Conservation (phyloP, 345 rosid genomes). For the Acer negundo region DNA sequence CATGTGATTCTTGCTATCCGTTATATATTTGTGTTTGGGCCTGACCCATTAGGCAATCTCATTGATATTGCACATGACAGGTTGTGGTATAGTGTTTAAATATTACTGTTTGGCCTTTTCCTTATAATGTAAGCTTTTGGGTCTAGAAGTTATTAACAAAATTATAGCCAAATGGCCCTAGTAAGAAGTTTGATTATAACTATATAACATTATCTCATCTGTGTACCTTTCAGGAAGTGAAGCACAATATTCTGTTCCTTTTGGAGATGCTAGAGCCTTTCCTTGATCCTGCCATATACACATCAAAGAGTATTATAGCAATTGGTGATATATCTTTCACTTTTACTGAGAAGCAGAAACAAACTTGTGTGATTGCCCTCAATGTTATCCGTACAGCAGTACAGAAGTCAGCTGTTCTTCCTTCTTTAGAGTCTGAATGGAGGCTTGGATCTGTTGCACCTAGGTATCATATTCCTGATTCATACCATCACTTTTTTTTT, state of each 20-base stretch:
- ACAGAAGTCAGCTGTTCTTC: slow-evolving; percentile 72
- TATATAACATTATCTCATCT: background rate
- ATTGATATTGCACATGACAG: background rate
- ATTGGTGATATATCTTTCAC: slow-evolving; percentile 57
- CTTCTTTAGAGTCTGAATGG: slow-evolving; percentile 83
- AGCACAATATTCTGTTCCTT: slow-evolving; percentile 79
- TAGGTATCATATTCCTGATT: slow-evolving; percentile 46
- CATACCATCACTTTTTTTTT: slow-evolving; percentile 12
- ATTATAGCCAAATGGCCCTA: background rate
- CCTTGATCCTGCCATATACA: slow-evolving; percentile 65
- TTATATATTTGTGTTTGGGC: too few relatives aligned
- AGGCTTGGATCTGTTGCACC: slow-evolving; percentile 78
- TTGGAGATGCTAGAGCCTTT: slow-evolving; percentile 86
- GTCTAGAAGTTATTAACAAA: background rate
- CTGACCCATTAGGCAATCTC: too few relatives aligned
- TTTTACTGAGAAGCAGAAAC: slow-evolving; percentile 58
- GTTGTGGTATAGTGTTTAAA: background rate
- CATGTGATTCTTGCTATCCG: too few relatives aligned
- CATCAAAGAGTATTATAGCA: slow-evolving; percentile 52
- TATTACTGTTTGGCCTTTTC: background rate
- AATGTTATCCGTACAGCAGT: slow-evolving; percentile 72
- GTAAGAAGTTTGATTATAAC: background rate
- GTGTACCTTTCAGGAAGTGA: slow-evolving; percentile 59
- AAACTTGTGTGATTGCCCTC: slow-evolving; percentile 55
- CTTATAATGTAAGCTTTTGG: background rate